Conservation (phyloP, 1,284 basidiomycete species). For the Ustilago tritici region DNA sequence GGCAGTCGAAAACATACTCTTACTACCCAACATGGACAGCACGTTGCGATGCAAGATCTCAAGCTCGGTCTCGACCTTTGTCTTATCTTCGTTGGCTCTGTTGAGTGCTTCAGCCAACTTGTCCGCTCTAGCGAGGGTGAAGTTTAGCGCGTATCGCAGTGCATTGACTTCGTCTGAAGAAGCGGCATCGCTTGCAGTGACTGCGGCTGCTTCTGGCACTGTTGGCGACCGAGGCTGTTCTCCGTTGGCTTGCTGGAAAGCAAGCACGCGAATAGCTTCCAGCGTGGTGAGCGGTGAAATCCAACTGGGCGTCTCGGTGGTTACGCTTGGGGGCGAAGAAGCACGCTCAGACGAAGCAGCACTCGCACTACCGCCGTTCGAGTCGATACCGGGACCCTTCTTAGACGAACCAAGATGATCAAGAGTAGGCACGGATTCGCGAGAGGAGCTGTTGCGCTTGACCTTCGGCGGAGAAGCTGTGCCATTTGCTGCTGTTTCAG, state of each 20-base stretch:
- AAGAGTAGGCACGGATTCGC: conserved; percentile 34
- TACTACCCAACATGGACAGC: conserved; percentile 31
- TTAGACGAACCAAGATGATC: conserved; percentile 5
- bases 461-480: not conserved
- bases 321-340: conserved; percentile 9
- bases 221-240: not conserved
- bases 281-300: conserved; percentile 32
- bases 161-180: conserved; percentile 22
- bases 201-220: not conserved
- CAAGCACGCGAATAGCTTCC: conserved; percentile 45
- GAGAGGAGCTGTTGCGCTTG: conserved; percentile 34
- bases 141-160: conserved; percentile 34
- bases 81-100: conserved; percentile 23
- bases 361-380: not conserved
- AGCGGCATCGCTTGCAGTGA: not conserved
- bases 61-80: conserved; percentile 29
- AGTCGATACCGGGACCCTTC: conserved; percentile 9
- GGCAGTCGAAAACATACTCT: conserved; percentile 9
- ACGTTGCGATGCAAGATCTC: conserved; percentile 35
- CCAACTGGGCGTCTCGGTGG: conserved; percentile 26
- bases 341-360: conserved; percentile 5
- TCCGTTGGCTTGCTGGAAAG: conserved; percentile 19
- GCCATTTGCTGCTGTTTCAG: not conserved
- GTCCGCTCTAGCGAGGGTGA: conserved; percentile 25
- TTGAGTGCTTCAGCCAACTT: conserved; percentile 27